A percentile compares a stretch with the other conserved stretches of the same genome.
phyloP scores from a whole-genome alignment of 352 stramenopile genomes.

The Pythium utonaiense region DNA sequence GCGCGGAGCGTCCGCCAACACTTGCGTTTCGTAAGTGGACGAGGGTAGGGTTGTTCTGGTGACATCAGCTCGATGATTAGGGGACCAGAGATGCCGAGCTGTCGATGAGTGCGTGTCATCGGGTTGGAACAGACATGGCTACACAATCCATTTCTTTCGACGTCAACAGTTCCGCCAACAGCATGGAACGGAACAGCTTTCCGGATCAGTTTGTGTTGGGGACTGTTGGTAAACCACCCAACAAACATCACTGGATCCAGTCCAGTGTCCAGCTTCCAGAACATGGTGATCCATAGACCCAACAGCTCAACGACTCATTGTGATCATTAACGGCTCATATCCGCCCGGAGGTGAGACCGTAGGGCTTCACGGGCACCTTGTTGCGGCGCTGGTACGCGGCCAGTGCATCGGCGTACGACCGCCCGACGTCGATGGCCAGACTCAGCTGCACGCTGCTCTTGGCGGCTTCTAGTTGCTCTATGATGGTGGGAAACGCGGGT shows the following conservation, averaged over 20 bases:
- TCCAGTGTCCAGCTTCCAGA: neutral
- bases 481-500: conserved; percentile 53
- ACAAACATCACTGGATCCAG: neutral
- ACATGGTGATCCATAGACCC: too few relatives aligned
- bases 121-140: neutral
- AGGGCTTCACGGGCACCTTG: conserved; percentile 39
- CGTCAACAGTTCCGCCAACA: conserved; percentile 4
- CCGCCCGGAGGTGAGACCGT: conserved; percentile 52
- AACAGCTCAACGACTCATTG: neutral
- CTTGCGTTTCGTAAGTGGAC: conserved; percentile 17
- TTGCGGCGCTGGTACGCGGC: conserved; percentile 25
- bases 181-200: neutral
- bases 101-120: conserved; percentile 21
- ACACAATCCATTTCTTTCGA: neutral
- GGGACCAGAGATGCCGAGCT: neutral
- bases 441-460: conserved; percentile 47
- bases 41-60: neutral
- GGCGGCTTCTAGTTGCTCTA: conserved; percentile 59
- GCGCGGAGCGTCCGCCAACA: neutral
- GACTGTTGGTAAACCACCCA: too few relatives aligned
- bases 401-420: conserved; percentile 42
- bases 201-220: too few relatives aligned
- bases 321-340: conserved; percentile 31
- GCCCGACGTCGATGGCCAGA: conserved; percentile 52
- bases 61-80: neutral